A percentile compares a stretch with the other conserved stretches of the same genome.
Conservation (phyloP, 352 stramenopile species). For the Globisporangium irregulare region DNA sequence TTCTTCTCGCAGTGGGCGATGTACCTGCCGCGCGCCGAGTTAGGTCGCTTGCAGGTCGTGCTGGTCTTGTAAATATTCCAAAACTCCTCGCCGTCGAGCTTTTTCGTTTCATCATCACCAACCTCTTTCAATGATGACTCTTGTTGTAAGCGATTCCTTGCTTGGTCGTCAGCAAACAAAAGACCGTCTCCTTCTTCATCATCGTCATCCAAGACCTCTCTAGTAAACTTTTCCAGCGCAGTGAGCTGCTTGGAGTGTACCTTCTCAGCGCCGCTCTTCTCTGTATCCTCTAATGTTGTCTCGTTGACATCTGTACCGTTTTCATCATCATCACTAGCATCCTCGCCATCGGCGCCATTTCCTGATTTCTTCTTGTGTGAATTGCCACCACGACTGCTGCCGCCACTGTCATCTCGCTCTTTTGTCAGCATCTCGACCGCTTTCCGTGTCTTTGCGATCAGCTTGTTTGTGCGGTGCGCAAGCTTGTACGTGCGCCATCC, state of each 20-base stretch:
- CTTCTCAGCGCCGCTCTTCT: background rate
- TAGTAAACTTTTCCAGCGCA: constrained; percentile 29
- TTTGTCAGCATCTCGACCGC: constrained; percentile 32
- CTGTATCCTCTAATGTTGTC: constrained; percentile 1
- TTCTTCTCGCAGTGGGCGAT: constrained; percentile 53
- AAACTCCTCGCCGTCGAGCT: constrained; percentile 32
- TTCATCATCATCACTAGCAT: constrained; percentile 8
- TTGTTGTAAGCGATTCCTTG: background rate
- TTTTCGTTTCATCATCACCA: background rate
- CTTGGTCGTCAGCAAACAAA: background rate
- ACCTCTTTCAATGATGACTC: background rate
- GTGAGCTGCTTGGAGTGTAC: background rate
- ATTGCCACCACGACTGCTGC: background rate
- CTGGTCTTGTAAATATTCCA: constrained; percentile 58
- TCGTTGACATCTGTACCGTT: background rate
- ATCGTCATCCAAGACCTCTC: constrained; percentile 40
- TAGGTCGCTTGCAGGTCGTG: constrained; percentile 34
- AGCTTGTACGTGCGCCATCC: constrained; percentile 64
- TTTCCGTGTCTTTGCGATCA: constrained; percentile 60
- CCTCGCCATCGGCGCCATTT: background rate
- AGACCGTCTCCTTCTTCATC: constrained; percentile 19
- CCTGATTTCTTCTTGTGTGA: background rate
- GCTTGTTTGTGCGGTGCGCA: constrained; percentile 52
- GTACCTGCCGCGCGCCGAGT: constrained; percentile 57
- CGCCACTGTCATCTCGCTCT: constrained; percentile 16